Base-by-base conservation (phyloP, 768 basidiomycete species). In the Suillus subaureus region DNA sequence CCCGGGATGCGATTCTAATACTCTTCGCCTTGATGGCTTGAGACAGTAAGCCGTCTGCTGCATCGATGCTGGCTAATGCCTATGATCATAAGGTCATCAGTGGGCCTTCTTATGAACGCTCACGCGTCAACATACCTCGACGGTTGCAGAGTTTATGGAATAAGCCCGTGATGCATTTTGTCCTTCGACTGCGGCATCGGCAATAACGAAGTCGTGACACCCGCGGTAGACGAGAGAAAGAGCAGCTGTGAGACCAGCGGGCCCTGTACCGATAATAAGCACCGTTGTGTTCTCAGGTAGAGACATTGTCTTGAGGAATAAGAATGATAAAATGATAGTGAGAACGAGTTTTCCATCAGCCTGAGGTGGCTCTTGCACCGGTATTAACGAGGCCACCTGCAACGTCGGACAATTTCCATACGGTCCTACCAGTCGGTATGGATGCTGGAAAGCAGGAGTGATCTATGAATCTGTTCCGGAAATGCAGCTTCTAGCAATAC, bases 241-340 rank as follows among this genome's bases (percentile, higher is more conserved):
- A 28, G 84, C 85, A 54, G 78, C 73, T 0, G 82, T 75, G 60
- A 86, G 79, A 9, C 85, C 85, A 0, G 78, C 70, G 28, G 85
- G 85, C 21, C 85, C 85, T 31, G 82, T 83, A 35, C 84, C 85
- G 12, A 86, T 80, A 31, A 87, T 78, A 60, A 85, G 79, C 35
- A 85, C 72, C 31, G 80, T 80, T 6, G 83, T 81, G 54, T 63
- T 70, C 3, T 66, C 60, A 0, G 81, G 81, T 26, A 80, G 70
- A 35, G 77, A 69, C 73, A 75, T 73, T 52, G n/a, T 42, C 21
- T 47, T 47, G 11, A 52, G 39, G 51, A 51, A 11, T 42, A 39
- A 37, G 7, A 21, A 43, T 51, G 49, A 31, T 31, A 28, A 28
- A 49, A 12, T 28, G 13, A 15, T 6, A 1, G 7, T 26, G 47